Evolutionary conservation across 352 stramenopile genomes (phyloP), one percentile per base, ranked within the genome.

Genomic region (Pythium biforme): DNA sequence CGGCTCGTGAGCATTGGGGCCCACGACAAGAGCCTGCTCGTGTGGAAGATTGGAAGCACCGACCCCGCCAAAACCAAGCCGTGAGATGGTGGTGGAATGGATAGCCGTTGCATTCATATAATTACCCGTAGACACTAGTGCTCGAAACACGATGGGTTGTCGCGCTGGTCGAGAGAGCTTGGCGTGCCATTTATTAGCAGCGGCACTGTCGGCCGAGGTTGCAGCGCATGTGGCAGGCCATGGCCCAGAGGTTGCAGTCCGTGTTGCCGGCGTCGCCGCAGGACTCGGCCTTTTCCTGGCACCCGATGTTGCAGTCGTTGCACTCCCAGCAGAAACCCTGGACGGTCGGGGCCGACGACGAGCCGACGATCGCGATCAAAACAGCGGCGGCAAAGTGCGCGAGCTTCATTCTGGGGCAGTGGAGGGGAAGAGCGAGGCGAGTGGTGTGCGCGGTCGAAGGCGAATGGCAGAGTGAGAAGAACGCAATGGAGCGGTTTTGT

Each of bases 21-120:
- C n/a, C 79, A 80, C 46, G 85, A 92, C 69, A 86, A 85, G 53
- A 87, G 73, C 40, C 39, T 94, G 14, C 74, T 94, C 39, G 80
- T 92, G n/a, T 94, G 85, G 82, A 66, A 55, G 27, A 20, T 64
- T 1, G 57, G 19, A 20, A 10, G 19, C 8, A 10, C 19, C 25
- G 37, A 19, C 37, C 11, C 9, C 8, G 37, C 37, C 37, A 43
- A 43, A 14, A 20, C 37, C 14, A 43, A 19, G 9, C 14, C 31
- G 31, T 37, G 14, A 11, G 31, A 37, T 15, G 31, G 31, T 12
- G 31, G 31, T 37, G 31, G 31, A 12, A 37, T 37, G 14, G 31
- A 37, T 37, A n/a, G n/a, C n/a, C n/a, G n/a, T n/a, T n/a, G n/a
- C n/a, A n/a, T n/a, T n/a, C n/a, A n/a, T n/a, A n/a, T n/a, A n/a